Evolutionary conservation across 495 filamentous ascomycete species (phyloP).

Genomic region (Neurospora sp.): DNA sequence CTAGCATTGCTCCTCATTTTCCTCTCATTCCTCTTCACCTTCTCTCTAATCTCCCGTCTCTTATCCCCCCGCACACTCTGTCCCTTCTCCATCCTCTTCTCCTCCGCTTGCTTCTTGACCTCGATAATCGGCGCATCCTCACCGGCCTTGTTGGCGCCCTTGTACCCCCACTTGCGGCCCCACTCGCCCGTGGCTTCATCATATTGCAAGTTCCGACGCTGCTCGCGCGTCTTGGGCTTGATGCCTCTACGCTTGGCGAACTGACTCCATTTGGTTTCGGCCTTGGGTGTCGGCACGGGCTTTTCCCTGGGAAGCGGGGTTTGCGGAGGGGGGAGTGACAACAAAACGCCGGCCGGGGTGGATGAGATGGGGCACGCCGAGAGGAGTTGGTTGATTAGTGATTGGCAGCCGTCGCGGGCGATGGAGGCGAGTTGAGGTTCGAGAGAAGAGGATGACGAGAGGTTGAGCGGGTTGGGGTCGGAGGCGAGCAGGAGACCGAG

Average conservation of each 20-base stretch:
- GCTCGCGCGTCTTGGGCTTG: constrained; percentile 60
- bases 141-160: constrained; percentile 71
- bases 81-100: constrained; percentile 36
- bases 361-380: constrained; percentile 66
- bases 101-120: constrained; percentile 66
- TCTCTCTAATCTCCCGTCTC: constrained; percentile 52
- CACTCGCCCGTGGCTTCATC: constrained; percentile 80
- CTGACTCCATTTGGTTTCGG: constrained; percentile 83
- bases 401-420: constrained; percentile 80
- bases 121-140: constrained; percentile 70
- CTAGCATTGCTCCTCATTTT: constrained; percentile 62
- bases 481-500: constrained; percentile 73
- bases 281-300: constrained; percentile 67
- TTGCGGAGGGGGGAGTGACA: constrained; percentile 58
- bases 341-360: constrained; percentile 57
- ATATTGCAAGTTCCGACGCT: constrained; percentile 59
- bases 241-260: constrained; percentile 97
- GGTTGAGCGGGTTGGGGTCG: constrained; percentile 67
- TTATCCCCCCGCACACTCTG: constrained; percentile 51
- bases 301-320: constrained; percentile 81
- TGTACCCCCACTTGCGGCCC: constrained; percentile 87
- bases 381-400: constrained; percentile 70
- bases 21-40: constrained; percentile 57
- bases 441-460: constrained; percentile 18
- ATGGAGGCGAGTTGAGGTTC: constrained; percentile 52